phyloP scores from a whole-genome alignment of 768 basidiomycete genomes.

The Glaciozyma antarctica region DNA sequence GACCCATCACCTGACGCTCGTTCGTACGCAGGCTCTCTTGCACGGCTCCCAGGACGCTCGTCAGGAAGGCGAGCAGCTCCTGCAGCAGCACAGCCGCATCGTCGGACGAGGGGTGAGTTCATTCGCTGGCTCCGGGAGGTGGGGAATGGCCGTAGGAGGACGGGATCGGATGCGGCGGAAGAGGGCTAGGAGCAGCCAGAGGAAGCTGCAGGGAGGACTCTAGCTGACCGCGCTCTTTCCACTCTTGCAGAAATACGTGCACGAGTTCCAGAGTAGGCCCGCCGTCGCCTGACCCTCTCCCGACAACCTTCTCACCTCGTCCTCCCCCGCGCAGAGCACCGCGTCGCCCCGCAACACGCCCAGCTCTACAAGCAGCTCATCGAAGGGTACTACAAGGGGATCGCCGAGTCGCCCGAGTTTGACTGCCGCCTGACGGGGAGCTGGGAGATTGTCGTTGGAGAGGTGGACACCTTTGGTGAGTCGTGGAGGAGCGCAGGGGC shows the following conservation, averaged over 20 bases:
- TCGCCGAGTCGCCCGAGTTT: slow-evolving; percentile 62
- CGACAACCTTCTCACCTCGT: slow-evolving; percentile 7
- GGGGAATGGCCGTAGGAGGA: background rate
- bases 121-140: background rate
- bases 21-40: slow-evolving; percentile 56
- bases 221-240: background rate
- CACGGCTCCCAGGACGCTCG: slow-evolving; percentile 92
- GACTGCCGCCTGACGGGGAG: slow-evolving; percentile 83
- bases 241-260: slow-evolving; percentile 69
- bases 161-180: background rate
- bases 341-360: slow-evolving; percentile 67
- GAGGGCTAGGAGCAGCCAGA: background rate
- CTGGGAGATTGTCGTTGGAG: slow-evolving; percentile 85
- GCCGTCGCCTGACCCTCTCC: background rate
- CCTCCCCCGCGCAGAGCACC: slow-evolving; percentile 54
- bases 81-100: slow-evolving; percentile 72
- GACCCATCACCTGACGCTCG: background rate
- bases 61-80: slow-evolving; percentile 63
- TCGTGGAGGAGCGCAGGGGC: background rate
- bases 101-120: slow-evolving; percentile 60
- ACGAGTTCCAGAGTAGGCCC: slow-evolving; percentile 73
- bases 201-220: background rate
- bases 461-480: slow-evolving; percentile 72
- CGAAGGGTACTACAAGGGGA: slow-evolving; percentile 70
- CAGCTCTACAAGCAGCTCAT: slow-evolving; percentile 82